Evolutionary conservation across 2,329 filamentous ascomycete genomes (phyloP).

Genomic region (Cryphonectria radicalis): DNA sequence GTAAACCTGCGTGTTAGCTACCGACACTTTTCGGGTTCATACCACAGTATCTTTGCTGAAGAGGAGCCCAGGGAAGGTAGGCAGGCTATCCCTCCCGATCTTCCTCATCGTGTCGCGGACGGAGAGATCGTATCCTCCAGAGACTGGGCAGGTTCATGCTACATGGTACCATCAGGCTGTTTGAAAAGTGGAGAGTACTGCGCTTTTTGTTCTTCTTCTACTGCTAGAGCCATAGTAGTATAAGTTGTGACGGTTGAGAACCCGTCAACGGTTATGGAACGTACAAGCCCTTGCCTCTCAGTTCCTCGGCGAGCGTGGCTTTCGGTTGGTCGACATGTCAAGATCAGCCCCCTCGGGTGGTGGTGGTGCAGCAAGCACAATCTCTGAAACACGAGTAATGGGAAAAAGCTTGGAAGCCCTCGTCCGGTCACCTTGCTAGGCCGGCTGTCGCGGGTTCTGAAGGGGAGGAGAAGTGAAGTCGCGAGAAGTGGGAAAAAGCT

Average conservation of each 20-base stretch:
- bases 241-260: no score
- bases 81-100: not conserved
- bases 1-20: not conserved
- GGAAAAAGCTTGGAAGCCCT: not conserved
- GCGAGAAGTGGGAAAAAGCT: constrained; percentile 17
- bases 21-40: constrained; percentile 5
- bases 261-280: not conserved
- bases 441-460: constrained; percentile 17
- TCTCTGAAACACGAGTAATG: not conserved
- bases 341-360: not conserved
- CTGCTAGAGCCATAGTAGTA: no score
- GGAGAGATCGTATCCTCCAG: no score
- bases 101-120: not conserved
- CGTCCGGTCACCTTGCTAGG: constrained; percentile 6
- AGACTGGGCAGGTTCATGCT: no score
- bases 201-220: no score
- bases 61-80: not conserved
- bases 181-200: no score
- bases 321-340: not conserved
- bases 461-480: no score
- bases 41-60: not conserved
- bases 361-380: not conserved
- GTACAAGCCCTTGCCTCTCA: not conserved
- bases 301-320: not conserved
- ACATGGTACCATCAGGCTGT: no score